Evolutionary conservation across 1,284 basidiomycete species (phyloP).

Genomic region (Austroboletus niveus): DNA sequence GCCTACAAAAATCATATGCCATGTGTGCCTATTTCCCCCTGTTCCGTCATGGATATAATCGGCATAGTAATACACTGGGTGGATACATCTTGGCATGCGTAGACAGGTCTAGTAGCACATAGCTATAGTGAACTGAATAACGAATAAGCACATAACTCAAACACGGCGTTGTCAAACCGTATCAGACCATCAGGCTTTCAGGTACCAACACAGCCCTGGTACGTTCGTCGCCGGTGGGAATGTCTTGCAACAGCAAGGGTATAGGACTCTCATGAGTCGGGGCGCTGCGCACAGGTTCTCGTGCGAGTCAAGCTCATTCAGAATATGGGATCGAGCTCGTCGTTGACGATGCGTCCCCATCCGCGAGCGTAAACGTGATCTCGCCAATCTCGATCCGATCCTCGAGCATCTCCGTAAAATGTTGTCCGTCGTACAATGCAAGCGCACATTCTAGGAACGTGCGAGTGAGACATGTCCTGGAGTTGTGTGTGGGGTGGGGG

Average conservation of each 20-base stretch:
- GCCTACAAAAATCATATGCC: too few species aligned
- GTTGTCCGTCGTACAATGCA: conserved; percentile 19
- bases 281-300: not conserved
- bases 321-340: not conserved
- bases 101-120: too few species aligned
- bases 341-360: not conserved
- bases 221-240: too few species aligned
- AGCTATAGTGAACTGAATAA: too few species aligned
- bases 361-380: conserved; percentile 18
- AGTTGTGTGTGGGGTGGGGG: not conserved
- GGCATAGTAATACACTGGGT: too few species aligned
- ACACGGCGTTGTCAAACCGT: too few species aligned
- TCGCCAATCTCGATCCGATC: conserved; percentile 19
- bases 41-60: too few species aligned
- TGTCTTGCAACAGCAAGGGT: not conserved
- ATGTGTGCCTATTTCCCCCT: too few species aligned
- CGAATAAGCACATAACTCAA: too few species aligned
- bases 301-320: not conserved
- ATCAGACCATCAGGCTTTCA: too few species aligned
- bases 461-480: not conserved
- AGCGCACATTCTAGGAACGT: conserved; percentile 18
- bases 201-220: too few species aligned
- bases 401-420: conserved; percentile 8
- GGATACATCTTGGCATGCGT: too few species aligned
- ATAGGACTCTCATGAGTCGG: not conserved